Conservation (phyloP, 83 land plant species). For the Diphasiastrum complanatum region DNA sequence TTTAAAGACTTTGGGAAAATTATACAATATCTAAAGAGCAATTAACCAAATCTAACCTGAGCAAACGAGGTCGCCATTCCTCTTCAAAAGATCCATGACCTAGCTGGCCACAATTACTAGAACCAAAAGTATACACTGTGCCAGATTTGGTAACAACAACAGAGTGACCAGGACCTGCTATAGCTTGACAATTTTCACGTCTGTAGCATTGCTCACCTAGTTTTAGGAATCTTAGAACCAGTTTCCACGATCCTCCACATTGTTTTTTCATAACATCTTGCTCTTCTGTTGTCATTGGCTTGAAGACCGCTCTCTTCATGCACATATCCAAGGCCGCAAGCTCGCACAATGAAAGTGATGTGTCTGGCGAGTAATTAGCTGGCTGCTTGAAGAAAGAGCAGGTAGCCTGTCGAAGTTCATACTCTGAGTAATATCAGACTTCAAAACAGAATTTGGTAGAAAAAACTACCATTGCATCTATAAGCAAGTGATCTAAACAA, state of each 20-base stretch:
- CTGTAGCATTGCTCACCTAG: conserved; percentile 67
- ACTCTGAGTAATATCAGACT: background rate
- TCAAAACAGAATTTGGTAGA: background rate
- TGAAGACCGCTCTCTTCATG: conserved; percentile 61
- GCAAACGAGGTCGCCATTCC: conserved; percentile 61
- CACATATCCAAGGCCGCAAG: conserved; percentile 89
- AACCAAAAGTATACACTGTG: conserved; percentile 65
- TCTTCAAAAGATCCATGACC: conserved; percentile 74
- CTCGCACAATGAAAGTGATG: conserved; percentile 60
- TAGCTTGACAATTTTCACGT: conserved; percentile 67
- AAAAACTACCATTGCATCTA: background rate
- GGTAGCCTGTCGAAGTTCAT: conserved; percentile 47
- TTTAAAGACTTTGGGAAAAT: background rate
- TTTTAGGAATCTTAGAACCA: conserved; percentile 59
- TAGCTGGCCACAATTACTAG: conserved; percentile 76
- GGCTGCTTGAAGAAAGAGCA: conserved; percentile 74
- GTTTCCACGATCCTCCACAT: conserved; percentile 86
- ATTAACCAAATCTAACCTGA: conserved; percentile 57
- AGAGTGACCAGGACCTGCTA: conserved; percentile 91
- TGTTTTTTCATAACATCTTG: conserved; percentile 39
- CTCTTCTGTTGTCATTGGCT: conserved; percentile 55
- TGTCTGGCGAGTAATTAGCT: conserved; percentile 67
- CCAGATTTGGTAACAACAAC: conserved; percentile 69
- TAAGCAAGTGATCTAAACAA: background rate
- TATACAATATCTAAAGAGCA: background rate